Evolutionary conservation across 164 flowering plant genomes (phyloP), one percentile per base, ranked within the genome.

Genomic region (Vitis riparia): DNA sequence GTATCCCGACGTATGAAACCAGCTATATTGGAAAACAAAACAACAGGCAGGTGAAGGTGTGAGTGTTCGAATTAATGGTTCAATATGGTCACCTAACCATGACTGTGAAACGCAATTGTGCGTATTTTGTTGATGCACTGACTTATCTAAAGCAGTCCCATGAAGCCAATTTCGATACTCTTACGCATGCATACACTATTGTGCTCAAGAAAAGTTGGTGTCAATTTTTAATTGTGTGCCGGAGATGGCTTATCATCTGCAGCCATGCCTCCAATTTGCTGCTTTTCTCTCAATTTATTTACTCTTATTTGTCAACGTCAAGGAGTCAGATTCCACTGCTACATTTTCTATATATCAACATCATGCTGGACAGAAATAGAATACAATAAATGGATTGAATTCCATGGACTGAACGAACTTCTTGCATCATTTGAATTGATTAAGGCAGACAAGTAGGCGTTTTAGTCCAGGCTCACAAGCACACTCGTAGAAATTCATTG

Each of bases 71-170:
- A 23, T 37, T 13, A 11, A 12, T 13, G 56, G 56, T 5, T n/a
- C 56, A 53, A 5, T 53, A n/a, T 8, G 9, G 29, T 57, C 23
- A 57, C 58, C 57, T 27, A 65, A 65, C 57, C n/a, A 9, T 66
- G 75, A 61, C 6, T 19, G 60, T 74, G 73, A 74, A 65, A 74
- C 4, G 77, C 70, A 74, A 65, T 74, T 59, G 77, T 70, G 58
- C 77, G 55, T 74, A 74, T 69, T 69, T 2, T 32, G 65, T 44
- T 62, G 51, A 13, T 69, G 66, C 70, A 69, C 70, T 69, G 47
- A 65, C 77, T 74, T 74, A 74, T 69, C 77, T 67, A 47, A 51
- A 60, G 13, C 2, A 51, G 17, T 16, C 47, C 59, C 30, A 60
- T 55, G 12, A 51, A 50, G 3, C 30, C 60, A 16, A 56, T 13